phyloP scores from a whole-genome alignment of 805 yeast species.

The Candida koratica region DNA sequence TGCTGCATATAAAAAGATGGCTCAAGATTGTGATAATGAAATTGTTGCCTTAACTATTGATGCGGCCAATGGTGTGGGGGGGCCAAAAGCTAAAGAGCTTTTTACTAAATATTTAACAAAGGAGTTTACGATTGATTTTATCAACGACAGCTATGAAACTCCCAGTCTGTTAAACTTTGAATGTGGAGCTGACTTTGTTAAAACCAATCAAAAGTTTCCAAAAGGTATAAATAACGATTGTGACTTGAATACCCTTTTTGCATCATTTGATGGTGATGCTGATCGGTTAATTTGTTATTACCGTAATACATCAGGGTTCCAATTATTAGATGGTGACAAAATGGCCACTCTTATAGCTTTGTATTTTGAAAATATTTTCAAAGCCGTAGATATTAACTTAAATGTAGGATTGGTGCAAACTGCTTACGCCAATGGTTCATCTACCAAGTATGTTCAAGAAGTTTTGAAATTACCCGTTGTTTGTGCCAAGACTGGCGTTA shows the following conservation, averaged over 20 bases:
- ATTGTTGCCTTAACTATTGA: constrained; percentile 62
- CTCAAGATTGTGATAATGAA: constrained; percentile 19
- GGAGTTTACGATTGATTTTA: constrained; percentile 38
- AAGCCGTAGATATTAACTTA: constrained; percentile 45
- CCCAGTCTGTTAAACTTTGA: constrained; percentile 64
- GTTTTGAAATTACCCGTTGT: constrained; percentile 69
- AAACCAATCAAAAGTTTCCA: constrained; percentile 81
- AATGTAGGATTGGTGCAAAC: constrained; percentile 89
- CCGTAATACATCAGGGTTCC: constrained; percentile 41
- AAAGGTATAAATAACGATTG: constrained; percentile 43
- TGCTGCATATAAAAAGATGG: constrained; percentile 47
- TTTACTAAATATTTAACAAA: constrained; percentile 38
- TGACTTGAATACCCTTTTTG: constrained; percentile 48
- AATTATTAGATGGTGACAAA: constrained; percentile 86
- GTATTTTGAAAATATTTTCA: constrained; percentile 50
- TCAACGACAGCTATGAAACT: constrained; percentile 51
- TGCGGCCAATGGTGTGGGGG: constrained; percentile 97
- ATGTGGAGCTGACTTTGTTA: constrained; percentile 96
- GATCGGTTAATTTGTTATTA: constrained; percentile 87
- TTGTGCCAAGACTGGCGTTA: constrained; percentile 94
- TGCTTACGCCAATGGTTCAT: constrained; percentile 94
- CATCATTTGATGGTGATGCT: constrained; percentile 96
- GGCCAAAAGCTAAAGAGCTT: constrained; percentile 58
- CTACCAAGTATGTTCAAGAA: constrained; percentile 66
- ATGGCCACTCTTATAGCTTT: constrained; percentile 80